Evolutionary conservation across 1,284 basidiomycete species (phyloP), one percentile per base, ranked within the genome.

Genomic region (Ustilago nuda): DNA sequence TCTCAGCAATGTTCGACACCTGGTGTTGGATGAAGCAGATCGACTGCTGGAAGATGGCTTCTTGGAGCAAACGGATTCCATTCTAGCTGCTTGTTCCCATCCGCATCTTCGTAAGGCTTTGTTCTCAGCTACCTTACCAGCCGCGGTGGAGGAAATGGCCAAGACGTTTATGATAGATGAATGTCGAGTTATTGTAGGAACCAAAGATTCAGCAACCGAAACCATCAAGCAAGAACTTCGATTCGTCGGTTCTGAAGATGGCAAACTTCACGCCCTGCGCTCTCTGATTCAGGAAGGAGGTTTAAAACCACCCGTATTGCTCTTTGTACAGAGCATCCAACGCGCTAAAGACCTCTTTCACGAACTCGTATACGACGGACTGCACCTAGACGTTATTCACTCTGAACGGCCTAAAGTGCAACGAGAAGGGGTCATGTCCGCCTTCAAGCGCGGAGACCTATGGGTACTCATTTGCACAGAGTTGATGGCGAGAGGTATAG

Each of bases 241-340:
- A 37, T 99, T 97, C 85, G 94, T 95, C 43, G 93, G 93, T 13
- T 93, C 94, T 61, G 97, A 99, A 81, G 89, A 92, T 6, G 97
- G 95, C 36, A 99, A 99, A 87, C 88, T 98, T 33, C 41, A 92
- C 93, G 23, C 94, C 91, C 57, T 90, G 95, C 51, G 89, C 92
- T 63, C 73, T 7, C 90, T 96, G 80, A 89, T 98, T 61, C 87
- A 91, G 6, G 89, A 92, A 69, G 94, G 95, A 2, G 92, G 84
- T 1, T 78, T 98, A 80, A 93, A 94, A 54, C 95, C 96, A 2
- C 96, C 96, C 1, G 89, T 97, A 4, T 89, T 99, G 32, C 89
- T 99, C 65, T 99, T 99, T 86, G 93, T 95, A 3, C 97, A 96
- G 61, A 92, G 94, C 0, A 94, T 98, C 86, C 90, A 93, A 30